phyloP scores from a whole-genome alignment of 2,329 filamentous ascomycete genomes.

The Ascochyta lentis region DNA sequence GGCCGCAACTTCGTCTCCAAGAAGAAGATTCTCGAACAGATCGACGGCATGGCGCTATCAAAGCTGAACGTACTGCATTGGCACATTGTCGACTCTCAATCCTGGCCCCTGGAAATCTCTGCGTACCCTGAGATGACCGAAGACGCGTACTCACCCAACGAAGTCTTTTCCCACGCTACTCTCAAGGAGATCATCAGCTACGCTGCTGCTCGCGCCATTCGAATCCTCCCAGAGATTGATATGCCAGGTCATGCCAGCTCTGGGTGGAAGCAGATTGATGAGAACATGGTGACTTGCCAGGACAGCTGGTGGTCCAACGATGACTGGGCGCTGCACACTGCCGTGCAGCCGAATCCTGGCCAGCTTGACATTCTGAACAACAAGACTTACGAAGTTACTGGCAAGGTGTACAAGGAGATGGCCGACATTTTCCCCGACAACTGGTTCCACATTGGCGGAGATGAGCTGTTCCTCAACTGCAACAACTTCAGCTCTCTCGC shows the following conservation, averaged over 20 bases:
- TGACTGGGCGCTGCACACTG: conserved; percentile 61
- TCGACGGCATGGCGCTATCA: conserved; percentile 62
- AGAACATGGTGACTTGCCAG: conserved; percentile 62
- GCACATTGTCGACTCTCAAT: conserved; percentile 63
- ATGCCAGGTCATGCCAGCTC: conserved; percentile 66
- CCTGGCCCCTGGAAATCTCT: conserved; percentile 61
- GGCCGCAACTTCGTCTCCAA: conserved; percentile 62
- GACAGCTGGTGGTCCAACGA: conserved; percentile 69
- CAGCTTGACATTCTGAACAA: conserved; percentile 64
- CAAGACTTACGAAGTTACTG: conserved; percentile 62
- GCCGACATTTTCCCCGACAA: conserved; percentile 59
- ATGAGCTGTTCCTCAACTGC: conserved; percentile 63
- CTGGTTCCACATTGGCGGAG: conserved; percentile 64
- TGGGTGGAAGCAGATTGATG: conserved; percentile 64
- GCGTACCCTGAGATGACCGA: conserved; percentile 60
- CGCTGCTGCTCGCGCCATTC: conserved; percentile 62
- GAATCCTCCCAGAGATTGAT: conserved; percentile 67
- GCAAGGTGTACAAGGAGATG: conserved; percentile 62
- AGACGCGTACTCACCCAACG: conserved; percentile 60
- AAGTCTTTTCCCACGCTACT: conserved; percentile 55
- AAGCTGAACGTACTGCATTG: conserved; percentile 66
- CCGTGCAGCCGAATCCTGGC: conserved; percentile 63
- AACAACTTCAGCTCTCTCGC: conserved; percentile 63
- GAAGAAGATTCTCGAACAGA: conserved; percentile 61
- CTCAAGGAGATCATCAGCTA: conserved; percentile 57